A percentile compares a stretch with the other conserved stretches of the same genome.
Evolutionary conservation across 345 rosid species (phyloP).

Genomic region (Hibiscus trionum): DNA sequence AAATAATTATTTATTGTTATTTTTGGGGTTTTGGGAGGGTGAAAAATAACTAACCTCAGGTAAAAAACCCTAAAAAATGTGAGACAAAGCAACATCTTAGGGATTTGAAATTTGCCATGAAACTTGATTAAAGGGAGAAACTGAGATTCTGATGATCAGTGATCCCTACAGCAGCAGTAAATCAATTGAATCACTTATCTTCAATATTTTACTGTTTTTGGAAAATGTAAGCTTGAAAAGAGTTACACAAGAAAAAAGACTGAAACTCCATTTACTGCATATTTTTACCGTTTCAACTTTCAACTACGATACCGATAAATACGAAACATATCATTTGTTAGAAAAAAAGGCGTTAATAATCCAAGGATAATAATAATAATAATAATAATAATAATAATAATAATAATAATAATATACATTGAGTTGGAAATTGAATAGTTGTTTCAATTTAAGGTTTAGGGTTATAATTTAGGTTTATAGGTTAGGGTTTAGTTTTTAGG

Average conservation of each 20-base stretch:
- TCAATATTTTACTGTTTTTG: not conserved
- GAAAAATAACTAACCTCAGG: slow-evolving; percentile 23
- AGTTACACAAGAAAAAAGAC: not conserved
- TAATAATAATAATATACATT: no score
- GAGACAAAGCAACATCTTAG: slow-evolving; percentile 13
- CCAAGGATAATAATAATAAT: no score
- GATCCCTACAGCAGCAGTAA: not conserved
- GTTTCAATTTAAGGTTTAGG: no score
- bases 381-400: no score
- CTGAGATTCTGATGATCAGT: slow-evolving; percentile 3
- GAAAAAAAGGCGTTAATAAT: no score
- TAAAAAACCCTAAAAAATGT: slow-evolving; percentile 13
- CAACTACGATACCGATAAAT: not conserved
- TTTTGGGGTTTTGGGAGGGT: slow-evolving; percentile 3
- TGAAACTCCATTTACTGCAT: not conserved
- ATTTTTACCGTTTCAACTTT: not conserved
- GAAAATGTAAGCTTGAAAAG: not conserved
- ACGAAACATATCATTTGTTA: no score
- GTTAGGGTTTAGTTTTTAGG: no score
- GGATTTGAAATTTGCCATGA: slow-evolving; percentile 11
- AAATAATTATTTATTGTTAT: not conserved
- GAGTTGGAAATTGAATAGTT: no score
- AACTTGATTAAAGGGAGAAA: slow-evolving; percentile 10
- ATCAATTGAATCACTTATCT: not conserved
- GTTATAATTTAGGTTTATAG: no score